phyloP scores from a whole-genome alignment of 768 basidiomycete genomes.

The Multifurca ochricompacta region DNA sequence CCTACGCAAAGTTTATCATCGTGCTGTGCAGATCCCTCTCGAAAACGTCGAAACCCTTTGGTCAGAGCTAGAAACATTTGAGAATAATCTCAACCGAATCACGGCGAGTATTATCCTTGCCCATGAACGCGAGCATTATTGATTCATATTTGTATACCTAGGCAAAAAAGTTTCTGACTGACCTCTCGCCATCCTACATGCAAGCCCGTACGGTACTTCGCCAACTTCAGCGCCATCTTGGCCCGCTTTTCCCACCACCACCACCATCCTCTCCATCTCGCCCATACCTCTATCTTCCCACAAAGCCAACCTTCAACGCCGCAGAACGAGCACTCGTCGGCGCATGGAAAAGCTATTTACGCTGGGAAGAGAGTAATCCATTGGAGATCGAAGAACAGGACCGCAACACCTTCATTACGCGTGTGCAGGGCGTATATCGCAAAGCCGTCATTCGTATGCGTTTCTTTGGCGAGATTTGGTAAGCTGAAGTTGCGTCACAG shows the following conservation, averaged over 20 bases:
- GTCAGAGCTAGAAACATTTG: constrained; percentile 91
- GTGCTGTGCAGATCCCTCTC: constrained; percentile 89
- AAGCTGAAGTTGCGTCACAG: constrained; percentile 19
- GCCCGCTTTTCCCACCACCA: constrained; percentile 47
- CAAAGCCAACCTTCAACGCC: constrained; percentile 62
- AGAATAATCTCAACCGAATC: constrained; percentile 80
- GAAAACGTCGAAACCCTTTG: constrained; percentile 90
- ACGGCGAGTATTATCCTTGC: constrained; percentile 39
- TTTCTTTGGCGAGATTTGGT: constrained; percentile 95
- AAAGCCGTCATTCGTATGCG: constrained; percentile 90
- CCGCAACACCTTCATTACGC: constrained; percentile 49
- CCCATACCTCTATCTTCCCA: constrained; percentile 51
- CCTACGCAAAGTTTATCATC: constrained; percentile 85
- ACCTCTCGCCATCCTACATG: constrained; percentile 91
- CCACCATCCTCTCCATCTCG: constrained; percentile 36
- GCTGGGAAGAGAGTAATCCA: constrained; percentile 94
- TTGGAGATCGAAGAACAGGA: constrained; percentile 88
- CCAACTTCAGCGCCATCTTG: constrained; percentile 64
- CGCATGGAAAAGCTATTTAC: constrained; percentile 86
- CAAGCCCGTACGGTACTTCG: constrained; percentile 86
- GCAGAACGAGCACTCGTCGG: constrained; percentile 70
- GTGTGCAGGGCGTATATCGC: constrained; percentile 77
- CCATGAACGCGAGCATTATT: not conserved
- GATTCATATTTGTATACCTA: constrained; percentile 22
- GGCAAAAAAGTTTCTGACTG: constrained; percentile 94